phyloP scores from a whole-genome alignment of 176 grass and related monocot genomes.

The Lolium multiflorum region DNA sequence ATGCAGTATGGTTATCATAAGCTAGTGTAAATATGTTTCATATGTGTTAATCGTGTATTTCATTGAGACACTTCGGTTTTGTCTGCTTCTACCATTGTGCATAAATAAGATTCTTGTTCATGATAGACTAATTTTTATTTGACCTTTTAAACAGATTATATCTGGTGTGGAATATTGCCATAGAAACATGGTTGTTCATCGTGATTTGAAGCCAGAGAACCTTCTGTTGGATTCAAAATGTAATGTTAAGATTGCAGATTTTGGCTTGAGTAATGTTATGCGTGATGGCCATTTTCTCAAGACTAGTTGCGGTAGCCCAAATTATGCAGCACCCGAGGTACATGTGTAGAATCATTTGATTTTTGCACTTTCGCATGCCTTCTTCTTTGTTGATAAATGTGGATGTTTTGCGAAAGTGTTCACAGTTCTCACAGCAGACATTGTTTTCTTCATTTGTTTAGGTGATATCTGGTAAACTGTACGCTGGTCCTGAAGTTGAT shows the following conservation, averaged over 20 bases:
- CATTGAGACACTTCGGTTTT: not conserved
- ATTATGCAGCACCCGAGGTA: constrained; percentile 94
- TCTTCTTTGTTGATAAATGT: constrained; percentile 31
- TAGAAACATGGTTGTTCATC: constrained; percentile 85
- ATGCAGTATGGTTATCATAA: not conserved
- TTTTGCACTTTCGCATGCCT: not conserved
- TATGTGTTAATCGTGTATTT: not conserved
- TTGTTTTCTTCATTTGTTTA: constrained; percentile 40
- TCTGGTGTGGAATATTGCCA: constrained; percentile 93
- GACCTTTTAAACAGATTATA: constrained; percentile 64
- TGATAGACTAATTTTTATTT: constrained; percentile 18
- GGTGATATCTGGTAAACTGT: constrained; percentile 88
- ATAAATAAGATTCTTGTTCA: not conserved
- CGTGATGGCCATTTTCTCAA: constrained; percentile 84
- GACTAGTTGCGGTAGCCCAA: constrained; percentile 82
- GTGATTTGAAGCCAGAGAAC: constrained; percentile 85
- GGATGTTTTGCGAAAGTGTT: constrained; percentile 10
- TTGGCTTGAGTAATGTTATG: constrained; percentile 91
- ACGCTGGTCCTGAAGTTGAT: constrained; percentile 78
- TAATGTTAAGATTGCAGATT: constrained; percentile 87
- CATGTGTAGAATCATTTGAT: not conserved
- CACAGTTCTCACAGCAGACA: not conserved
- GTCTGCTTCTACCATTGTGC: not conserved
- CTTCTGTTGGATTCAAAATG: constrained; percentile 81
- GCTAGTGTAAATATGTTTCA: not conserved